phyloP scores from a whole-genome alignment of 31 red algal species.

The Asparagopsis taxiformis region DNA sequence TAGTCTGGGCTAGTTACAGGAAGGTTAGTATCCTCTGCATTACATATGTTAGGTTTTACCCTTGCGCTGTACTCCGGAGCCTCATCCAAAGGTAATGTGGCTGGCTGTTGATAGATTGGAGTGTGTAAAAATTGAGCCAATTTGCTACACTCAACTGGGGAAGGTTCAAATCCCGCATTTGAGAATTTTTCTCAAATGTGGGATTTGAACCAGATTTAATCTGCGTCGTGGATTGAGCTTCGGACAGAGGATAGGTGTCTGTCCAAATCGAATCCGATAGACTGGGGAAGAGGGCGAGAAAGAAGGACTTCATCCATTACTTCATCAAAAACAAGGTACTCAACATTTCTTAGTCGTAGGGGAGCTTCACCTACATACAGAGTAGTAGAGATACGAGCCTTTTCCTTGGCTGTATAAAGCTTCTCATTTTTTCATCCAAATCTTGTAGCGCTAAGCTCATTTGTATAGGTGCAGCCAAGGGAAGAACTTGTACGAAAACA shows the following conservation, averaged over 20 bases:
- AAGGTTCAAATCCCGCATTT: too few relatives aligned
- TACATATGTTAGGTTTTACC: too few relatives aligned
- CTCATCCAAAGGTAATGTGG: too few relatives aligned
- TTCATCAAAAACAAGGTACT: slow-evolving; percentile 6
- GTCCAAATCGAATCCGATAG: slow-evolving; percentile 16
- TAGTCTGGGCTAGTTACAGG: too few relatives aligned
- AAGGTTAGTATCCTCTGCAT: too few relatives aligned
- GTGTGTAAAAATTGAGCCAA: too few relatives aligned
- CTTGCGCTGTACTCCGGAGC: too few relatives aligned
- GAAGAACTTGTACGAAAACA: neutral
- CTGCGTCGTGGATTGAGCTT: neutral
- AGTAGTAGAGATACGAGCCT: slow-evolving; percentile 12
- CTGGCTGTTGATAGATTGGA: too few relatives aligned
- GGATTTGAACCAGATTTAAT: slow-evolving; percentile 6
- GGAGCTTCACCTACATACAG: neutral
- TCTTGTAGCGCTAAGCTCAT: neutral
- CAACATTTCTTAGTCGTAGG: neutral
- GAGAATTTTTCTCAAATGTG: neutral
- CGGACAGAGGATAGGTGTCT: slow-evolving; percentile 19
- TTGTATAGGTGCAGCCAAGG: neutral
- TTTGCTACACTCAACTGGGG: too few relatives aligned
- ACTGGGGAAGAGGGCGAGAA: slow-evolving; percentile 9
- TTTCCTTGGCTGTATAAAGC: neutral
- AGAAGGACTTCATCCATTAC: slow-evolving; percentile 16
- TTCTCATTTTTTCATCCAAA: neutral